Percentiles rank a stretch among this genome's conserved stretches.
Evolutionary conservation across 768 basidiomycete species (phyloP).

Genomic region (Amanita rimosa): DNA sequence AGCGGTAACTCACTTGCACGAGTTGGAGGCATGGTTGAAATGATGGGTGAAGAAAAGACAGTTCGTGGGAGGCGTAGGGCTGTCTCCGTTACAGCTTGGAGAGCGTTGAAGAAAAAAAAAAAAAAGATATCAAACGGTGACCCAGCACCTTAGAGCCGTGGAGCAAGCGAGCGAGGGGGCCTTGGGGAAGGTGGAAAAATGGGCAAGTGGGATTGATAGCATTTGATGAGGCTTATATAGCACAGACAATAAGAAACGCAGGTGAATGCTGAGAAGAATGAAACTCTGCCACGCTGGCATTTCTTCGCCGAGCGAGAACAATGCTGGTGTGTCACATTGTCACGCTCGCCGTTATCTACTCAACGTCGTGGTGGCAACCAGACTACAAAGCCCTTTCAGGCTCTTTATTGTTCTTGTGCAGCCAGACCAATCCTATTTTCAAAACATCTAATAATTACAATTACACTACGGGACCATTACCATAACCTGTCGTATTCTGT

Average conservation of each 20-base stretch:
- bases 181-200: neutral
- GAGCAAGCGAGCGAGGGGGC: neutral
- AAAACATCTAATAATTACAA: neutral
- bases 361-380: too few species aligned
- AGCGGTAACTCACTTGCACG: neutral
- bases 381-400: too few species aligned
- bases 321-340: neutral
- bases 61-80: neutral
- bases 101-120: neutral
- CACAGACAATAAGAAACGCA: neutral
- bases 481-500: neutral
- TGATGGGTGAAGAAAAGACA: neutral
- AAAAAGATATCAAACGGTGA: constrained; percentile 1
- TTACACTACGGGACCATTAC: neutral
- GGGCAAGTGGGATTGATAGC: neutral
- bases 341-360: too few species aligned
- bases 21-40: constrained; percentile 1
- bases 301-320: neutral
- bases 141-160: constrained; percentile 6
- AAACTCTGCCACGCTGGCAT: neutral
- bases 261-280: neutral
- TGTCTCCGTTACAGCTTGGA: constrained; percentile 1
- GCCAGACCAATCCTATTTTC: too few species aligned
- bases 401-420: too few species aligned
- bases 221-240: neutral